Conservation (phyloP, 2,329 filamentous ascomycete species). For the Sporothrix globosa region DNA sequence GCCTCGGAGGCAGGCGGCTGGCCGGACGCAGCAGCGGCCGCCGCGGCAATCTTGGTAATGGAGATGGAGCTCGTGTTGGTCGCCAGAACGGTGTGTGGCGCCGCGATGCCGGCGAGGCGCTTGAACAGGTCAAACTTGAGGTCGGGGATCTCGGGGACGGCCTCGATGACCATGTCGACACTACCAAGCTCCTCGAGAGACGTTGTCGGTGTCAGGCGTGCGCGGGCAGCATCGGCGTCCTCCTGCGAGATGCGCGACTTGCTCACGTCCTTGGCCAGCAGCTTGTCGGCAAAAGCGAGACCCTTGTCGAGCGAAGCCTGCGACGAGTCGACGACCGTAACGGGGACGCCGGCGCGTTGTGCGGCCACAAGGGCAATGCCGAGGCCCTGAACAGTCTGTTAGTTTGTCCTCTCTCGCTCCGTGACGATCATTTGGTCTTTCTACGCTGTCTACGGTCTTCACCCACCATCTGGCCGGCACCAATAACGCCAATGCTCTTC, state of each 20-base stretch:
- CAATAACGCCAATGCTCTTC: constrained; percentile 86
- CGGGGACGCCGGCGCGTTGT: constrained; percentile 78
- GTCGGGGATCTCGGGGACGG: constrained; percentile 86
- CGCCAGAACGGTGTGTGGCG: constrained; percentile 83
- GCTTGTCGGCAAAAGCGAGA: constrained; percentile 88
- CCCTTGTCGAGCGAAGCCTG: constrained; percentile 87
- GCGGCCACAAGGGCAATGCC: constrained; percentile 95
- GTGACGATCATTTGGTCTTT: not conserved
- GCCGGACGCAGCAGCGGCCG: constrained; percentile 57
- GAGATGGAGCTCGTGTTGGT: constrained; percentile 99
- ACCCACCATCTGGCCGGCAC: constrained; percentile 92
- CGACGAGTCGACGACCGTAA: constrained; percentile 82
- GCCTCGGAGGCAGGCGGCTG: constrained; percentile 23
- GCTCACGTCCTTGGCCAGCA: constrained; percentile 87
- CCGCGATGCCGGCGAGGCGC: constrained; percentile 77
- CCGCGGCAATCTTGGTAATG: constrained; percentile 92
- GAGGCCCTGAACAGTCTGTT: constrained; percentile 65
- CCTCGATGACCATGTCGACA: constrained; percentile 98
- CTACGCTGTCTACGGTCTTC: not conserved
- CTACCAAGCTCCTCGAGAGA: constrained; percentile 74
- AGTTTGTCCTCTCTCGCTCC: constrained; percentile 30
- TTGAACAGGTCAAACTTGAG: constrained; percentile 89
- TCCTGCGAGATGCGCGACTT: constrained; percentile 85
- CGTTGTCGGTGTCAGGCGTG: constrained; percentile 69
- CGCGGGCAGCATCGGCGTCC: constrained; percentile 73